Evolutionary conservation across 108 stramenopile genomes (phyloP).

Genomic region (Pseudonitzschia multiseries): DNA sequence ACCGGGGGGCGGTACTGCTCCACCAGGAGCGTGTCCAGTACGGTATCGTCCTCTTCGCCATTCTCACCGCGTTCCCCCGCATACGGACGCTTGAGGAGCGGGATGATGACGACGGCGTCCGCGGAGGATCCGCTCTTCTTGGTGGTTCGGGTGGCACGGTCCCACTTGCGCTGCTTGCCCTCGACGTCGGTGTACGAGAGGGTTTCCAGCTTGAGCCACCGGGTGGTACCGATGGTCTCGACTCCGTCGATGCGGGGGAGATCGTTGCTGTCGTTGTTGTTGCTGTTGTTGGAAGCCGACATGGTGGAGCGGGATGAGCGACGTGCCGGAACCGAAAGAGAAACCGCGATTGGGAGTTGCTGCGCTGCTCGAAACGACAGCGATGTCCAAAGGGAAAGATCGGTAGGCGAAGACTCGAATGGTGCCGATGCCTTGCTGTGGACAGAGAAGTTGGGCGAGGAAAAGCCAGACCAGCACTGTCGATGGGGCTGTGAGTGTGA

Average conservation of each 20-base stretch:
- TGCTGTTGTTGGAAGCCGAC: neutral
- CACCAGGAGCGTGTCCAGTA: slow-evolving; percentile 53
- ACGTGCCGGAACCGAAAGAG: neutral
- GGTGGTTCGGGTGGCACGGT: slow-evolving; percentile 63
- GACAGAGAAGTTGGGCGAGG: too few species aligned
- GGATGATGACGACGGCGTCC: slow-evolving; percentile 72
- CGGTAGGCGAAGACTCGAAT: too few species aligned
- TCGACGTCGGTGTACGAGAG: slow-evolving; percentile 36
- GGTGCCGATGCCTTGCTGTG: too few species aligned
- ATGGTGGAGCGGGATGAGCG: slow-evolving; percentile 1
- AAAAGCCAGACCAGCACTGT: too few species aligned
- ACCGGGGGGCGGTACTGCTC: slow-evolving; percentile 77
- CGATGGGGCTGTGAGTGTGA: too few species aligned
- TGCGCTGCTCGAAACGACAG: too few species aligned
- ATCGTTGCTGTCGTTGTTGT: neutral
- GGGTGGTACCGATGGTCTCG: slow-evolving; percentile 27
- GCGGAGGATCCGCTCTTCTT: slow-evolving; percentile 31
- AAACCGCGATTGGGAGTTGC: neutral
- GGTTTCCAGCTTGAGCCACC: slow-evolving; percentile 39
- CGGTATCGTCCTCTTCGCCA: slow-evolving; percentile 21
- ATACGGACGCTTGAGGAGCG: slow-evolving; percentile 35
- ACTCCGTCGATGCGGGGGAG: slow-evolving; percentile 16
- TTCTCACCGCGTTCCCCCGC: slow-evolving; percentile 10
- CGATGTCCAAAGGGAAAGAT: too few species aligned
- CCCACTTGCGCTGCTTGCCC: slow-evolving; percentile 49